phyloP scores from a whole-genome alignment of 2,329 filamentous ascomycete species.

The Diaporthe batatas region DNA sequence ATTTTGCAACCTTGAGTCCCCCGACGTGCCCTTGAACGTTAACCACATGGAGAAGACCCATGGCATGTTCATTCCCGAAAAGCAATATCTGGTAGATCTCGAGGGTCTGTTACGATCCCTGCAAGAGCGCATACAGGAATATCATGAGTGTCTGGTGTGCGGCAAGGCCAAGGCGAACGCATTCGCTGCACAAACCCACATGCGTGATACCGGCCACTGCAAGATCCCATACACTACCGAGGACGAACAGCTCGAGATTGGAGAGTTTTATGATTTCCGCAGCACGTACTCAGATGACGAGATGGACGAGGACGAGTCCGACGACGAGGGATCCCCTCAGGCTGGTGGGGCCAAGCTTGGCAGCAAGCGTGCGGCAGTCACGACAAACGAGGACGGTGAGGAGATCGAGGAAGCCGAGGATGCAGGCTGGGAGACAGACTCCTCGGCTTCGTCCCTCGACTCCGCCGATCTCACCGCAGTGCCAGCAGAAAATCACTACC shows the following conservation, averaged over 20 bases:
- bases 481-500: constrained; percentile 78
- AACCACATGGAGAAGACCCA: constrained; percentile 93
- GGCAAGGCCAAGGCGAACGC: constrained; percentile 84
- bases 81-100: constrained; percentile 83
- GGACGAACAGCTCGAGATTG: constrained; percentile 92
- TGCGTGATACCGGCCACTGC: constrained; percentile 97
- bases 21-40: constrained; percentile 80
- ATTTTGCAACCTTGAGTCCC: constrained; percentile 91
- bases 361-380: constrained; percentile 66
- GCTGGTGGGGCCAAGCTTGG: constrained; percentile 78
- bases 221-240: constrained; percentile 94
- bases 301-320: constrained; percentile 72
- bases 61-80: constrained; percentile 96
- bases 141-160: constrained; percentile 89
- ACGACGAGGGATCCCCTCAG: constrained; percentile 65
- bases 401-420: constrained; percentile 69
- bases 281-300: constrained; percentile 92
- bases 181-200: constrained; percentile 91
- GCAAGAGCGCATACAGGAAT: constrained; percentile 82
- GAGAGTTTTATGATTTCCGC: constrained; percentile 97
- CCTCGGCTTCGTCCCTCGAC: constrained; percentile 87
- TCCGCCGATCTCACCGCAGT: constrained; percentile 86
- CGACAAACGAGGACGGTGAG: constrained; percentile 63
- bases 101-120: constrained; percentile 85
- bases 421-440: constrained; percentile 96